Conservation (phyloP, 805 yeast species). For the Cyberlindnera nakhonratchasimensis region DNA sequence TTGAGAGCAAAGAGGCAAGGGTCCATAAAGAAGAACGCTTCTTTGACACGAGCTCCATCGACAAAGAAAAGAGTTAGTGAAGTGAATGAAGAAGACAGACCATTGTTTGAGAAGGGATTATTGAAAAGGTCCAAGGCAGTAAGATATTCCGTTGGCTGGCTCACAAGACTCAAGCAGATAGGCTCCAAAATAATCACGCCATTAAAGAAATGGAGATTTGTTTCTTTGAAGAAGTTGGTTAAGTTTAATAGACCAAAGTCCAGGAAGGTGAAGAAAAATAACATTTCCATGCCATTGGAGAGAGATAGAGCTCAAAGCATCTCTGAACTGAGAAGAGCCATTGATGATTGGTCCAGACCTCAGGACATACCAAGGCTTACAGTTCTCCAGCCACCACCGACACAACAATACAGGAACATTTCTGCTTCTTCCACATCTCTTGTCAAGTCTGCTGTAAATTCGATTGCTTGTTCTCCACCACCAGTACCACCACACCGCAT, state of each 20-base stretch:
- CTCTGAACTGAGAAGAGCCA: slow-evolving; percentile 28
- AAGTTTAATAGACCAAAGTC: slow-evolving; percentile 13
- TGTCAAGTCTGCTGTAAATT: neutral
- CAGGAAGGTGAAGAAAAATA: slow-evolving; percentile 8
- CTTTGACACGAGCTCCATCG: neutral
- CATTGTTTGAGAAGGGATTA: slow-evolving; percentile 22
- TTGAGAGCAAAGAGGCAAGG: slow-evolving; percentile 3
- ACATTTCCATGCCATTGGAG: slow-evolving; percentile 22
- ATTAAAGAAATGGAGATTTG: slow-evolving; percentile 28
- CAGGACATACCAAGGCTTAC: neutral
- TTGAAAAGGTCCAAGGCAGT: slow-evolving; percentile 34
- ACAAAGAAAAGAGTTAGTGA: neutral
- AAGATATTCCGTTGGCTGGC: slow-evolving; percentile 37
- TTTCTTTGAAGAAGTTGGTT: slow-evolving; percentile 24
- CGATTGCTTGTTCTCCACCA: slow-evolving; percentile 15
- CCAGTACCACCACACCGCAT: slow-evolving; percentile 29
- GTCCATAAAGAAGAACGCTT: neutral
- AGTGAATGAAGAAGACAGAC: slow-evolving; percentile 13
- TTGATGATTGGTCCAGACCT: slow-evolving; percentile 19
- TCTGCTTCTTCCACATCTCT: slow-evolving; percentile 1
- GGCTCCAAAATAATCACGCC: slow-evolving; percentile 27
- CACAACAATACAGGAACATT: slow-evolving; percentile 6
- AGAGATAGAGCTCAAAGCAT: slow-evolving; percentile 24
- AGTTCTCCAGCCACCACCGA: slow-evolving; percentile 9
- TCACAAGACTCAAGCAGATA: slow-evolving; percentile 29